These are phyloP conservation scores for Fabrea salina DNA, from an alignment of 169 alveolate species.

Conservation along the genomic window DNA sequence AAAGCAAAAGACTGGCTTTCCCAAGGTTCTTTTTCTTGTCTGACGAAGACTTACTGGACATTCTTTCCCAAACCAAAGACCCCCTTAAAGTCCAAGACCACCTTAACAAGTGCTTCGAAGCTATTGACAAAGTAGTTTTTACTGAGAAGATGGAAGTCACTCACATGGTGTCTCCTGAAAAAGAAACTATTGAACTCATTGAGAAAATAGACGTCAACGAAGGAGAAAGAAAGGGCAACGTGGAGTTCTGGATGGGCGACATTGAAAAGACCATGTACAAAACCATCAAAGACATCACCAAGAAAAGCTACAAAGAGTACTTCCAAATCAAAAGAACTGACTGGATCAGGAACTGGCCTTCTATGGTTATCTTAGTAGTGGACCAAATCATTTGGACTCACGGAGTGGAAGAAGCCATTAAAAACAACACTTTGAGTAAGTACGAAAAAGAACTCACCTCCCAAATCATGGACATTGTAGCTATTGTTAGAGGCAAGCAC, in stretches of 20 bases:
- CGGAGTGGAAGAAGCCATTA: slow-evolving; percentile 75
- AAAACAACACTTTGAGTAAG: not conserved
- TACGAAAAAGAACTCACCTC: not conserved
- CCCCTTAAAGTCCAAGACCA: slow-evolving; percentile 81
- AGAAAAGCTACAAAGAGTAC: slow-evolving; percentile 60
- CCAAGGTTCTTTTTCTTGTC: slow-evolving; percentile 87
- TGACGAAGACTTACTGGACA: slow-evolving; percentile 84
- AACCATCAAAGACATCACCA: slow-evolving; percentile 62
- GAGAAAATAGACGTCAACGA: slow-evolving; percentile 68
- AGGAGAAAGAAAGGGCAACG: slow-evolving; percentile 79
- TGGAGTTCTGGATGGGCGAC: slow-evolving; percentile 86
- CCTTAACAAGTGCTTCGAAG: slow-evolving; percentile 83
- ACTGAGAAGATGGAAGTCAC: slow-evolving; percentile 69
- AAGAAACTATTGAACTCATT: slow-evolving; percentile 66
- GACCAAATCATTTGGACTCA: slow-evolving; percentile 79
- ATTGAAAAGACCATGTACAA: slow-evolving; percentile 73
- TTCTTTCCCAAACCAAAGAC: slow-evolving; percentile 82
- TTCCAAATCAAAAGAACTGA: slow-evolving; percentile 17
- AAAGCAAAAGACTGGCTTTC: slow-evolving; percentile 79
- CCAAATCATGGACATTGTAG: not conserved
- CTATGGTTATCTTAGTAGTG: slow-evolving; percentile 73
- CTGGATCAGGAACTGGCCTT: slow-evolving; percentile 73
- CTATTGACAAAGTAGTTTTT: slow-evolving; percentile 67
- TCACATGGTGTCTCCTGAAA: slow-evolving; percentile 86
- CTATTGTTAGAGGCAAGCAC: slow-evolving; percentile 6